These are phyloP conservation scores for Nemania diffusa DNA, from an alignment of 2,329 filamentous ascomycete species.

Conservation along the genomic window DNA sequence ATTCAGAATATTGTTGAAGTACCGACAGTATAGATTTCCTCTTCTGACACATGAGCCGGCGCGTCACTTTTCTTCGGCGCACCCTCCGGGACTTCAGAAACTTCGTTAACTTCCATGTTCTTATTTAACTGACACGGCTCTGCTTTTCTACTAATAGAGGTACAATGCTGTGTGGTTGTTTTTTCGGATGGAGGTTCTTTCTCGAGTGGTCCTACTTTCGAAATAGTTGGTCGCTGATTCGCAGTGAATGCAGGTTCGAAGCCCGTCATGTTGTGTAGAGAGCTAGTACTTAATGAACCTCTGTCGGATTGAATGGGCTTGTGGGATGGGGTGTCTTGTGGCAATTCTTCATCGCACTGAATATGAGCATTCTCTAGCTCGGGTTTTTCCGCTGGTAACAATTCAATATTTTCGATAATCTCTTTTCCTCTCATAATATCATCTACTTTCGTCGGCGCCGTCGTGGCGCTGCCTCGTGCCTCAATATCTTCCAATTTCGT, in stretches of 20 bases:
- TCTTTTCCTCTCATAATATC: neutral
- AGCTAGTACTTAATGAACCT: too few species aligned
- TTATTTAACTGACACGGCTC: neutral
- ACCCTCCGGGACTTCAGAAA: neutral
- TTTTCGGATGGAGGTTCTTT: neutral
- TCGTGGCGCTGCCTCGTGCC: neutral
- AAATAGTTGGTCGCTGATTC: neutral
- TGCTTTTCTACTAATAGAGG: neutral
- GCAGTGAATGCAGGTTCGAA: neutral
- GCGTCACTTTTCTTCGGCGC: neutral
- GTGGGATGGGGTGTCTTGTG: neutral
- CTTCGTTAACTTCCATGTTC: neutral
- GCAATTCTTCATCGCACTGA: neutral
- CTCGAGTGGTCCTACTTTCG: neutral
- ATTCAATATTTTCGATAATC: neutral
- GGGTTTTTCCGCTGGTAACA: neutral
- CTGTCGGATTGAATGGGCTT: neutral
- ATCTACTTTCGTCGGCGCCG: neutral
- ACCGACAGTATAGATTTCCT: slow-evolving; percentile 27
- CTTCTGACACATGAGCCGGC: neutral
- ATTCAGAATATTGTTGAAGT: slow-evolving; percentile 31
- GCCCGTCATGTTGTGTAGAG: neutral
- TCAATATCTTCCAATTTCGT: neutral
- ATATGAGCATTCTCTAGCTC: too few species aligned
- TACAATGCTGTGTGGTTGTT: neutral